Base-by-base conservation (phyloP, 345 rosid genomes). In the Murraya paniculata region DNA sequence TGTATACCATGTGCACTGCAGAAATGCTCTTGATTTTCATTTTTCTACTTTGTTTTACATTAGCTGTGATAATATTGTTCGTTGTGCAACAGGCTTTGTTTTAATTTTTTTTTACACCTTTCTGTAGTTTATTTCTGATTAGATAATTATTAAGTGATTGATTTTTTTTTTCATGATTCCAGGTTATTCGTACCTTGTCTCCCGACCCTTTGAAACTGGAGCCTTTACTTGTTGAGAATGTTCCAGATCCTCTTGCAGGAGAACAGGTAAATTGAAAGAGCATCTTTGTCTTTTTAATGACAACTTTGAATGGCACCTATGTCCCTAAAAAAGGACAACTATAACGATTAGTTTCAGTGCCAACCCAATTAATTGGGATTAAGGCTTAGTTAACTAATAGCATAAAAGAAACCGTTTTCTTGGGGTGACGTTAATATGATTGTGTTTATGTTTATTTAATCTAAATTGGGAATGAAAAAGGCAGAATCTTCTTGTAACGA, bases 241-340 rank as follows among this genome's bases (percentile, higher is more conserved):
- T 82, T 81, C 94, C 94, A 74, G 96, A 95, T 87, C 97, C 94
- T 73, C 90, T 93, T 75, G 90, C 94, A 22, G 97, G 99, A 74
- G 99, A 95, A 81, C 98, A 95, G 94, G 99, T 92, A 82, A 73
- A 41, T 70, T 61, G 33, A 36, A 77, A 64, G 31, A 70, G 45
- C 68, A 71, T 24, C 48, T 30, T 25, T 65, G 64, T 27, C 27
- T 73, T 50, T 68, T 48, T 61, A 68, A 68, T 59, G 33, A 16
- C 31, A 27, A 61, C 5, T 58, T 72, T 61, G 57, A 13, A 41
- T 59, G 31, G 7, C 30, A 41, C 56, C 21, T 53, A 65, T 21
- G 11, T 68, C 39, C 36, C 10, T 25, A 45, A 45, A 75, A n/a
- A 60, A 64, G 10, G 4, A 19, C 16, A 48, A 64, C 68, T 60